Base-by-base conservation (phyloP, 257 asterid species). In the Salvia miltiorrhiza region DNA sequence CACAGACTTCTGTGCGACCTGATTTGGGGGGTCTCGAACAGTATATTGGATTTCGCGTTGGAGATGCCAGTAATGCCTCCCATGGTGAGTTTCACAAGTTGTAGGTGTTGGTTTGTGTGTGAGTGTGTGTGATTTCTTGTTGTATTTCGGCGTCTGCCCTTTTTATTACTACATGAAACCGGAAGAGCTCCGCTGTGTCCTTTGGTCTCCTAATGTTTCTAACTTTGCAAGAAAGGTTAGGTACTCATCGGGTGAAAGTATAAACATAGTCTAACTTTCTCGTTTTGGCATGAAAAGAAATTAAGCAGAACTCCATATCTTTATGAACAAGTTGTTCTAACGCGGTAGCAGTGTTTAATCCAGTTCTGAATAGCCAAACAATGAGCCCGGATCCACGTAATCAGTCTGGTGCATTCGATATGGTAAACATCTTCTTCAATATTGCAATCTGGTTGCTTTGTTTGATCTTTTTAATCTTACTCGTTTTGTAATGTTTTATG, bases 1-100 rank as follows among this genome's bases (percentile, higher is more conserved):
- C 76, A 13, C 89, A 82, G 67, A 64, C 95, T 74, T 78, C 96
- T 62, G 63, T 75, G 43, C 55, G 68, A 13, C 7, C 89, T n/a
- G 90, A 88, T 66, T 90, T 77, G 72, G 97, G 95, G 70, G 90
- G 80, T 49, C 88, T 90, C 21, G 96, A 90, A 68, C 99, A 90
- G 73, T 93, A 87, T 82, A 88, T 90, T 40, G 96, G 97, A 72
- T 88, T 81, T 71, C 95, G 82, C 43, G 59, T 83, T 45, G 90
- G 87, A 67, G 93, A 88, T 69, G 67, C 89, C 69, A 58, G 87
- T 83, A 81, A 82, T 76, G 73, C 65, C 50, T 73, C 55, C 65
- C 80, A 73, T 62, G 75, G 97, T 87, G 78, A 61, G 92, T 40
- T 61, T 24, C 52, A 61, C 7, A 61, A 12, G 4, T 21, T 61